Percentiles rank a stretch among this genome's conserved stretches.
Evolutionary conservation across 768 basidiomycete species (phyloP).

Genomic region (Lentinula detonsa): DNA sequence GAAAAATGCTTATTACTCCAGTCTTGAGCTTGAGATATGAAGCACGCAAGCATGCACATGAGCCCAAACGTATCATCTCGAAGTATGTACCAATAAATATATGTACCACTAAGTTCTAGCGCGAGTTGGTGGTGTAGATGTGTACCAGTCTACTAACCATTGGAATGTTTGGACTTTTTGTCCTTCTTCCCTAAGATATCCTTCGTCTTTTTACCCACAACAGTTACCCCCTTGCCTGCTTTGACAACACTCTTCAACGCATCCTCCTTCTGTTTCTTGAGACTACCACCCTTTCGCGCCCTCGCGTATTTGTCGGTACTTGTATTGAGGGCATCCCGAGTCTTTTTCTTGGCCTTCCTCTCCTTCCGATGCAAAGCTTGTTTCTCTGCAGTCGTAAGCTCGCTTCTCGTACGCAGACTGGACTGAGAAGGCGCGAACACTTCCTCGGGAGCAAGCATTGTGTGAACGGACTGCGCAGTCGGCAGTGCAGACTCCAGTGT

Average conservation of each 20-base stretch:
- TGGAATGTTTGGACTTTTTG: constrained; percentile 18
- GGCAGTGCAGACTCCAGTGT: constrained; percentile 90
- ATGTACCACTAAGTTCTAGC: no score
- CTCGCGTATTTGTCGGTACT: constrained; percentile 61
- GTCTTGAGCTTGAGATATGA: no score
- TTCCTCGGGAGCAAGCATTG: constrained; percentile 93
- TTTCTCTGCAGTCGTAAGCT: constrained; percentile 85
- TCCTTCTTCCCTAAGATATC: constrained; percentile 23
- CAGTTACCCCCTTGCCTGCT: constrained; percentile 79
- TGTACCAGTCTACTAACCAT: background rate
- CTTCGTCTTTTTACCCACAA: constrained; percentile 67
- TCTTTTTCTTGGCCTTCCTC: constrained; percentile 64
- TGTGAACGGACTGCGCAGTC: constrained; percentile 64
- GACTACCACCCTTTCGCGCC: constrained; percentile 40
- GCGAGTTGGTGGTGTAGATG: background rate
- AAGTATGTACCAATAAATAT: no score
- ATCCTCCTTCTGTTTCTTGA: constrained; percentile 80
- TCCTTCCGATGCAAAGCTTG: constrained; percentile 60
- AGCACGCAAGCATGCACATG: no score
- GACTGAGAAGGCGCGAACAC: constrained; percentile 59
- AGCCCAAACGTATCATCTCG: no score
- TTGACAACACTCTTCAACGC: constrained; percentile 82
- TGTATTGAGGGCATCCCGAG: constrained; percentile 59
- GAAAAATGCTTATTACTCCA: no score
- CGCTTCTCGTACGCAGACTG: constrained; percentile 60